Base-by-base conservation (phyloP, 164 flowering plant species). In the Vitis rupestris region DNA sequence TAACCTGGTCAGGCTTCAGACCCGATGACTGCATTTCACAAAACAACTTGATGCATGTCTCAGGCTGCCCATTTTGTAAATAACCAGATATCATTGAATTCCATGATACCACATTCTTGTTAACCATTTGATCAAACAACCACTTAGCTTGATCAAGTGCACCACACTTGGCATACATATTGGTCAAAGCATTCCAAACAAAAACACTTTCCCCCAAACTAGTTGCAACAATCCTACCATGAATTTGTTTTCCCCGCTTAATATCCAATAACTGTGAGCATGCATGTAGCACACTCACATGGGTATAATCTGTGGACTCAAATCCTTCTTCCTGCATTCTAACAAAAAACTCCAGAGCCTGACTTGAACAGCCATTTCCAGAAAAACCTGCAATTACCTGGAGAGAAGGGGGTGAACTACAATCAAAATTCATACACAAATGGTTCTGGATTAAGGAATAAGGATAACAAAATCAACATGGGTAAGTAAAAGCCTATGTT, bases 141-240 rank as follows among this genome's bases (percentile, higher is more conserved):
- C 76, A 74, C 63, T 79, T 47, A 0, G 91, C 88, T 8, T 55
- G 51, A 19, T 83, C 76, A 61, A 89, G 63, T 47, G 74, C 78
- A 8, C 85, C 87, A 71, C 87, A 84, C 70, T 86, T 89, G 3
- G 82, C 83, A 70, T 89, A 89, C 85, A 86, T 69, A 78, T 86
- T 85, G 60, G 75, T 78, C 72, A 89, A 73, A 69, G 88, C 79
- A 77, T 83, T 84, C 70, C 74, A 70, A 47, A 86, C 71, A 77
- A 80, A 84, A 23, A 72, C 79, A 80, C 81, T 84, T 14, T 62
- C 61, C 19, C 64, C 70, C 47, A 74, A 72, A 60, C 60, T 67
- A 37, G 81, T 17, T 51, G 57, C 70, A 58, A 78, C 48, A 66
- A 82, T 61, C 76, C 72, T 70, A 13, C 84, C 88, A 76, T 89